A percentile compares a stretch with the other conserved stretches of the same genome.
These are phyloP conservation scores for Sicyos baderoa DNA, from an alignment of 306 rosid genomes.

Conservation along the genomic window DNA sequence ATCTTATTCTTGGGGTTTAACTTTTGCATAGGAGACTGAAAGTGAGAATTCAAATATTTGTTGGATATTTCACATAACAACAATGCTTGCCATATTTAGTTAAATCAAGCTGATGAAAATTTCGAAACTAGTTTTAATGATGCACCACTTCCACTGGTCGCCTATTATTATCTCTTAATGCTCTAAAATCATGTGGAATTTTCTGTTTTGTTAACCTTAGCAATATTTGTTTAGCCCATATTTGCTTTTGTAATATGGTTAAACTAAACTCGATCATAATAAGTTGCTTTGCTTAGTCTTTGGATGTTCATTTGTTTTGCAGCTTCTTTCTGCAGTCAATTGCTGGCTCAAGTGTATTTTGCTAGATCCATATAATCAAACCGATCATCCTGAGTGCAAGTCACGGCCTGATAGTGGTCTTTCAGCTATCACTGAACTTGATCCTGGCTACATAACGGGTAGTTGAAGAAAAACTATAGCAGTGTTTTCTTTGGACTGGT, in stretches of 20 bases:
- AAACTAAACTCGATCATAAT: background rate
- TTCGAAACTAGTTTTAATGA: background rate
- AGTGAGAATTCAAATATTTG: background rate
- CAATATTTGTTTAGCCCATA: background rate
- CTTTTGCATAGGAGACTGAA: background rate
- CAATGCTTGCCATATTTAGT: background rate
- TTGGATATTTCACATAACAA: background rate
- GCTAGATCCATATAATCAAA: slow-evolving; percentile 83
- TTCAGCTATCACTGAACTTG: slow-evolving; percentile 94
- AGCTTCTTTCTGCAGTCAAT: slow-evolving; percentile 94
- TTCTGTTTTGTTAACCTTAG: background rate
- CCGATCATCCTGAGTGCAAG: slow-evolving; percentile 89
- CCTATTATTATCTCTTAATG: background rate
- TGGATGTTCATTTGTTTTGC: slow-evolving; percentile 16
- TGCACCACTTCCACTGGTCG: background rate
- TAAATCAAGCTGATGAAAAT: background rate
- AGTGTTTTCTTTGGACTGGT: background rate
- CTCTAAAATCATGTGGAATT: background rate
- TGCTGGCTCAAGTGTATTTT: slow-evolving; percentile 97
- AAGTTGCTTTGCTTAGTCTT: background rate
- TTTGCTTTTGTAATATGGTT: background rate
- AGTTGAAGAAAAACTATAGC: background rate
- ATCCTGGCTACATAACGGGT: slow-evolving; percentile 98
- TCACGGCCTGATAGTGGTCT: slow-evolving; percentile 97
- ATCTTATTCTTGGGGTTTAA: background rate